These are phyloP conservation scores for Gossypium ekmanianum DNA, from an alignment of 345 rosid genomes.

Conservation along the genomic window DNA sequence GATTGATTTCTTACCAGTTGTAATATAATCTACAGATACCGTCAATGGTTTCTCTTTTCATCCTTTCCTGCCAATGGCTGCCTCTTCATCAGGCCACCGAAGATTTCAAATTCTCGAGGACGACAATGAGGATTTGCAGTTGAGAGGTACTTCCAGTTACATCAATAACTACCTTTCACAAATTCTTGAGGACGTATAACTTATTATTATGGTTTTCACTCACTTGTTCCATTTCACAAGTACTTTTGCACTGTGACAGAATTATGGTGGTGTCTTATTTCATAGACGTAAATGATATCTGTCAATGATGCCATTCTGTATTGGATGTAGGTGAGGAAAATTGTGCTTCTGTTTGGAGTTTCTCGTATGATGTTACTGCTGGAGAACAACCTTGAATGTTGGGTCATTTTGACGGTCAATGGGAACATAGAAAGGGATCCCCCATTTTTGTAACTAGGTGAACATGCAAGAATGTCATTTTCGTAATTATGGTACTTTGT, in stretches of 20 bases:
- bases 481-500: not conserved
- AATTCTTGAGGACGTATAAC: too few species aligned
- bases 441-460: not conserved
- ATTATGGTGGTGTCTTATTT: not conserved
- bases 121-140: slow-evolving; percentile 29
- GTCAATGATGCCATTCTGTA: not conserved
- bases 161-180: not conserved
- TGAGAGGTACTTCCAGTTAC: slow-evolving; percentile 39
- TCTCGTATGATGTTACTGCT: slow-evolving; percentile 35
- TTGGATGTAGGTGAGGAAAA: slow-evolving; percentile 50
- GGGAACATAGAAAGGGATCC: slow-evolving; percentile 6
- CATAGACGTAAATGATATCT: not conserved
- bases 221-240: not conserved
- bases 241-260: not conserved
- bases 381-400: slow-evolving; percentile 24
- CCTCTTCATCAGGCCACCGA: slow-evolving; percentile 90
- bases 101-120: slow-evolving; percentile 61
- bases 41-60: slow-evolving; percentile 84
- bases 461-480: not conserved
- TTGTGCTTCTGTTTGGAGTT: slow-evolving; percentile 77
- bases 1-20: slow-evolving; percentile 14
- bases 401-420: slow-evolving; percentile 15
- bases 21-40: slow-evolving; percentile 50
- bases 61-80: slow-evolving; percentile 88
- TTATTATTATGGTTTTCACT: not conserved